Conservation (phyloP, 345 rosid genomes). For the Populus euphratica region DNA sequence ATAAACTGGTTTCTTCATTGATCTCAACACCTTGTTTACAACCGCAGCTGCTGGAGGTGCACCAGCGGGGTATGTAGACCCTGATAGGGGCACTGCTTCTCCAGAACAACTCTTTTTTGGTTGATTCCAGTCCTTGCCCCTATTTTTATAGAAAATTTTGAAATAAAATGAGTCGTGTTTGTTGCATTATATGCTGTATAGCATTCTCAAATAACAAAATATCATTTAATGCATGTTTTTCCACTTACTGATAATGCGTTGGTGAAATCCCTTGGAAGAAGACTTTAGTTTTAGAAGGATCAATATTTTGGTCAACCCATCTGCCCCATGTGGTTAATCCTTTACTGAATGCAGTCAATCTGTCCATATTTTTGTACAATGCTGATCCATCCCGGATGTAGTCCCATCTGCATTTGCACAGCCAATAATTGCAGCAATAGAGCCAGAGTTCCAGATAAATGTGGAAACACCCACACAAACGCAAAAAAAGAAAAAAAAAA, state of each 20-base stretch:
- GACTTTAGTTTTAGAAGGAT: slow-evolving; percentile 59
- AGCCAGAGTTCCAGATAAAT: neutral
- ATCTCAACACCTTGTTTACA: slow-evolving; percentile 50
- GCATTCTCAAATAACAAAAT: neutral
- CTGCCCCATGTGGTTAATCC: slow-evolving; percentile 76
- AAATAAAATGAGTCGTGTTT: neutral
- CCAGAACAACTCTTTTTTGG: slow-evolving; percentile 59
- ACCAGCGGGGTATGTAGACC: slow-evolving; percentile 73
- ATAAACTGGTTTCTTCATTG: slow-evolving; percentile 57
- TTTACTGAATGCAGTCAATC: slow-evolving; percentile 64
- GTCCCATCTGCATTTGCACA: slow-evolving; percentile 60
- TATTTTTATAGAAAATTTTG: slow-evolving; percentile 18
- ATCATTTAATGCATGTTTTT: neutral
- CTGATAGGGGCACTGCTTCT: slow-evolving; percentile 56
- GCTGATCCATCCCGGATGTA: slow-evolving; percentile 54
- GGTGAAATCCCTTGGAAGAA: slow-evolving; percentile 97
- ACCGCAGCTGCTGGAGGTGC: slow-evolving; percentile 57
- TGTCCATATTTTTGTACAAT: slow-evolving; percentile 60
- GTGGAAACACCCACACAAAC: neutral
- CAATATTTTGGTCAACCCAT: slow-evolving; percentile 77
- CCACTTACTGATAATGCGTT: slow-evolving; percentile 75
- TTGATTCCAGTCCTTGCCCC: slow-evolving; percentile 82
- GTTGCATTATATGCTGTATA: neutral
- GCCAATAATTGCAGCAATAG: neutral
- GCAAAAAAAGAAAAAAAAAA: neutral